Conservation (phyloP, 345 rosid species). For the Bruguiera parviflora region DNA sequence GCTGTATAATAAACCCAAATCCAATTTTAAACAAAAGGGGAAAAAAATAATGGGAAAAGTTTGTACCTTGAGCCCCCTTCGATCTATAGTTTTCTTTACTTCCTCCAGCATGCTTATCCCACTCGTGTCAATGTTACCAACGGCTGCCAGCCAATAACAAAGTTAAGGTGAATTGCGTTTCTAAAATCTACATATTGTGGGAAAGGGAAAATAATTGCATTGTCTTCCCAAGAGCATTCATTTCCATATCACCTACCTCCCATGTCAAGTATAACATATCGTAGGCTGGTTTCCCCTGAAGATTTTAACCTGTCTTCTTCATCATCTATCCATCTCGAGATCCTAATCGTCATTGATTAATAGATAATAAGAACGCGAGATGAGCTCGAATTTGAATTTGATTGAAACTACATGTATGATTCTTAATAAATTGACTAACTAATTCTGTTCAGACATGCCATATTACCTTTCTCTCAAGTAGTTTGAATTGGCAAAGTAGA, state of each 20-base stretch:
- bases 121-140: constrained; percentile 91
- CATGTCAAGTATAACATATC: constrained; percentile 68
- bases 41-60: not conserved
- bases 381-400: not conserved
- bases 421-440: too few relatives aligned
- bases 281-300: constrained; percentile 47
- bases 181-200: not conserved
- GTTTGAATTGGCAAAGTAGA: constrained; percentile 77
- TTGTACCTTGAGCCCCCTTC: constrained; percentile 65
- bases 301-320: constrained; percentile 65
- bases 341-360: constrained; percentile 30
- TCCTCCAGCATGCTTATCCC: constrained; percentile 96
- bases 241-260: constrained; percentile 36
- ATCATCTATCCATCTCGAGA: constrained; percentile 78
- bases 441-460: not conserved
- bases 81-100: constrained; percentile 45
- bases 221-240: not conserved
- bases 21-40: not conserved
- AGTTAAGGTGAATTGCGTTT: not conserved
- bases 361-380: not conserved
- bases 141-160: constrained; percentile 40
- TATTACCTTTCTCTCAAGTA: constrained; percentile 80
- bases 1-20: not conserved
- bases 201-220: not conserved
- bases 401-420: not conserved